phyloP scores from a whole-genome alignment of 2,329 filamentous ascomycete species.

The Colletotrichum melonis region DNA sequence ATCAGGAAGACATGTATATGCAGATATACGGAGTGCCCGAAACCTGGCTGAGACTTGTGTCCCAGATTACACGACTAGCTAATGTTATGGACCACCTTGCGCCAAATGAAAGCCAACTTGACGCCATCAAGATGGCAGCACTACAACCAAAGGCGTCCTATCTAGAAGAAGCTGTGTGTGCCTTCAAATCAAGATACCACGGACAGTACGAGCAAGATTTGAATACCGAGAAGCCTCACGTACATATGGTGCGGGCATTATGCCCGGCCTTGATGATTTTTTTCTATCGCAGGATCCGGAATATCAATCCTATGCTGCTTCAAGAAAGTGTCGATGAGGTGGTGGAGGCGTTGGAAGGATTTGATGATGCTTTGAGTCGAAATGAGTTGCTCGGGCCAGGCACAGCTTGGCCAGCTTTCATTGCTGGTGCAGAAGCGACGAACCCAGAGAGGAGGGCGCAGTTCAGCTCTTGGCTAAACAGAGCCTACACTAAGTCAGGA shows the following conservation, averaged over 20 bases:
- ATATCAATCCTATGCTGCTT: not conserved
- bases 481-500: not conserved
- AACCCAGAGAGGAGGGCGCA: not conserved
- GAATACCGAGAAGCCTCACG: not conserved
- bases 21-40: constrained; percentile 7
- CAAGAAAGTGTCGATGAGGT: constrained; percentile 10
- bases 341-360: not conserved
- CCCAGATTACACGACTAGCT: constrained; percentile 1
- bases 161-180: not conserved
- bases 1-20: constrained; percentile 1
- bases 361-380: not conserved
- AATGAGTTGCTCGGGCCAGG: not conserved
- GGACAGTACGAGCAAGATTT: not conserved
- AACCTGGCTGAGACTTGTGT: not conserved
- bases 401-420: constrained; percentile 13
- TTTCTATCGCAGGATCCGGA: constrained; percentile 8
- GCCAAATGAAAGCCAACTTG: not conserved
- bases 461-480: not conserved
- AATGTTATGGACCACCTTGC: constrained; percentile 14
- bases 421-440: not conserved
- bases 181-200: not conserved
- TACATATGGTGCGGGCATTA: constrained; percentile 7
- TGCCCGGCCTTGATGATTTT: constrained; percentile 3
- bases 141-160: not conserved
- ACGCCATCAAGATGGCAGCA: not conserved